Base-by-base conservation (phyloP, 2,329 filamentous ascomycete species). In the Aspergillus sp. region DNA sequence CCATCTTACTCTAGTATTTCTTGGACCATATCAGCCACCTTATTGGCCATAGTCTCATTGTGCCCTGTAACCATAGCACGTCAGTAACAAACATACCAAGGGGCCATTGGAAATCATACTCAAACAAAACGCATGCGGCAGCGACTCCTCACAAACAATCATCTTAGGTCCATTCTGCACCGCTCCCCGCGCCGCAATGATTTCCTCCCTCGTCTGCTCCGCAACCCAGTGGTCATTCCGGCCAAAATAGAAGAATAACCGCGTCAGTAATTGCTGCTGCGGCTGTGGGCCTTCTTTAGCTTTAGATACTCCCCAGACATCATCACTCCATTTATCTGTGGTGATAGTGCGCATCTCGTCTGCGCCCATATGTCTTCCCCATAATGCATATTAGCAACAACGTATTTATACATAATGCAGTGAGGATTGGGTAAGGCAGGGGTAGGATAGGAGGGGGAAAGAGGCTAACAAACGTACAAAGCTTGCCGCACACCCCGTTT, bases 151-250 rank as follows among this genome's bases (percentile, higher is more conserved):
- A 65, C 84, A 84, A 60, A 87, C 75, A 55, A 82, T 70, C 81
- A 87, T 85, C 17, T 68, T 73, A 3, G 82, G 80, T 33, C 79
- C 78, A 24, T 66, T 63, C 57, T 68, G 55, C 60, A 50, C 56
- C 52, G 37, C 58, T 19, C 77, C 79, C 43, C 80, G 70, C 11
- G 74, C 64, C 40, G 69, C 70, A 47, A 87, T 80, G 39, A 87
- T 73, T 41, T 79, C 78, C 63, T 86, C 81, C 37, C 84, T 74
- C 31, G 84, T 86, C 64, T 76, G 73, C 61, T 84, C 77, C 1
- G 84, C 83, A 24, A 87, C 82, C 85, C 85, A 87, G 65, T 86
- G 83, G 66, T 88, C 85, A 48, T 81, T 73, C 37, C 80, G 73
- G 1, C 82, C 84, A 68, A 86, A 88, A 62, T 85, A 81, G 65